phyloP scores from a whole-genome alignment of 2,329 filamentous ascomycete species.

The Helotiales sp. region DNA sequence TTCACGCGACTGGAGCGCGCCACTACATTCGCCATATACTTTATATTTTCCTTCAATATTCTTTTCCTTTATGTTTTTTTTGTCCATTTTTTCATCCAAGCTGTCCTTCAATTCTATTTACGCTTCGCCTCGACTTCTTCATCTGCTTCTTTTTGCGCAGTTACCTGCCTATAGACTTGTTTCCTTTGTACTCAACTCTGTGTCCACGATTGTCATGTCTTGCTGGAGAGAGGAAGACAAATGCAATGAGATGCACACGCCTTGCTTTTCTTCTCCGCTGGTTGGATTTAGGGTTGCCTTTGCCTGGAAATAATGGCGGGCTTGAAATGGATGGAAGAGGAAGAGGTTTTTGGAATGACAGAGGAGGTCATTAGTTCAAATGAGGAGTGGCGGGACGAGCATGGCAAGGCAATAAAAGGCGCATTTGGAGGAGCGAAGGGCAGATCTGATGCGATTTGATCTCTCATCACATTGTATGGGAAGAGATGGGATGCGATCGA shows the following conservation, averaged over 20 bases:
- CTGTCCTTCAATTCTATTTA: not conserved
- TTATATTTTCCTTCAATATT: not conserved
- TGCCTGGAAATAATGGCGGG: not conserved
- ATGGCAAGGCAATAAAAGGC: constrained; percentile 7
- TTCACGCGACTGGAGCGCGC: constrained; percentile 36
- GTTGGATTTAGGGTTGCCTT: constrained; percentile 21
- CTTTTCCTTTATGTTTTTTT: not conserved
- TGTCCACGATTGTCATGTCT: constrained; percentile 14
- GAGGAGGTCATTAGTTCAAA: not conserved
- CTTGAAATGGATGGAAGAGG: not conserved
- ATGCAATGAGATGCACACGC: not conserved
- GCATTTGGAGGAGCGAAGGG: not conserved
- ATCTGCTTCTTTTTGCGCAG: not conserved
- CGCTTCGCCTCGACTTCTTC: not conserved
- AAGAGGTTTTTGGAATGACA: not conserved
- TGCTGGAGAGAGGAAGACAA: not conserved
- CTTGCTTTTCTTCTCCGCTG: constrained; percentile 25
- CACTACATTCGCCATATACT: constrained; percentile 17
- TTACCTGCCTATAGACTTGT: constrained; percentile 14
- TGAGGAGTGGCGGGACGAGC: not conserved
- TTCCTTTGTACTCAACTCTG: constrained; percentile 2
- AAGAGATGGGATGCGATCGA: not conserved
- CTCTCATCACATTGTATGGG: not conserved
- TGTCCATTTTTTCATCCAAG: not conserved
- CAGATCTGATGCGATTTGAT: not conserved